phyloP scores from a whole-genome alignment of 1,139 yeast genomes.

The Saccharomyces hybrid region DNA sequence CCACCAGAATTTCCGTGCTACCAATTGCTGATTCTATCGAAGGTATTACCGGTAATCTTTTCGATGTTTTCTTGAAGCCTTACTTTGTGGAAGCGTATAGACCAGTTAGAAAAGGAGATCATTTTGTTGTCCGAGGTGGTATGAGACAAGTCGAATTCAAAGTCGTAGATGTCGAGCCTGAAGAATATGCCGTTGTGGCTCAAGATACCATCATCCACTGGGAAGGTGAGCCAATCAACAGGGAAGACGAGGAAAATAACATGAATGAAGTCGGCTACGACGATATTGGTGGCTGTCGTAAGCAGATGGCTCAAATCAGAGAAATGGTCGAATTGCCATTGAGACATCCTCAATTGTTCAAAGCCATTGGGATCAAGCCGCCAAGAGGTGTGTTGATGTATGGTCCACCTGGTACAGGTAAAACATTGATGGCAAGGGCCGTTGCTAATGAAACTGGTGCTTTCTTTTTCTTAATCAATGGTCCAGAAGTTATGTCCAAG shows the following conservation, averaged over 20 bases:
- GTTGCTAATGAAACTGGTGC: conserved; percentile 99
- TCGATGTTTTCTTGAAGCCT: conserved; percentile 94
- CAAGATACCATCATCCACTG: conserved; percentile 98
- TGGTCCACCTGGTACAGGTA: conserved; percentile 72
- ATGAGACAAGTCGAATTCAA: conserved; percentile 99
- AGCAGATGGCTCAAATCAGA: conserved; percentile 97
- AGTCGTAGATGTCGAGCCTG: conserved; percentile 96
- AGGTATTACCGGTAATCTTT: conserved; percentile 95
- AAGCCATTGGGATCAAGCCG: conserved; percentile 94
- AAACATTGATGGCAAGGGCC: conserved; percentile 87
- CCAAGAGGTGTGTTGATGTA: conserved; percentile 96
- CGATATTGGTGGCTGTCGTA: conserved; percentile 97
- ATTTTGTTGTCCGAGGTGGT: conserved; percentile 95
- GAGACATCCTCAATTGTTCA: conserved; percentile 95
- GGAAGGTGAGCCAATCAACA: conserved; percentile 97
- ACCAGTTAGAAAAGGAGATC: conserved; percentile 97
- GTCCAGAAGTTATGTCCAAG: conserved; percentile 99
- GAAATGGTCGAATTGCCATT: conserved; percentile 94
- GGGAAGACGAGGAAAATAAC: conserved; percentile 93
- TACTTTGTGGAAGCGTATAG: conserved; percentile 98
- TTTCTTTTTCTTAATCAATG: conserved; percentile 92
- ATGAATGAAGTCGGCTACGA: conserved; percentile 97
- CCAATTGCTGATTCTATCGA: conserved; percentile 98
- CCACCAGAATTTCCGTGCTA: conserved; percentile 83
- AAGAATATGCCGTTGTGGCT: conserved; percentile 94